Base-by-base conservation (phyloP, 805 yeast species). In the Scheffersomyces stipitis region DNA sequence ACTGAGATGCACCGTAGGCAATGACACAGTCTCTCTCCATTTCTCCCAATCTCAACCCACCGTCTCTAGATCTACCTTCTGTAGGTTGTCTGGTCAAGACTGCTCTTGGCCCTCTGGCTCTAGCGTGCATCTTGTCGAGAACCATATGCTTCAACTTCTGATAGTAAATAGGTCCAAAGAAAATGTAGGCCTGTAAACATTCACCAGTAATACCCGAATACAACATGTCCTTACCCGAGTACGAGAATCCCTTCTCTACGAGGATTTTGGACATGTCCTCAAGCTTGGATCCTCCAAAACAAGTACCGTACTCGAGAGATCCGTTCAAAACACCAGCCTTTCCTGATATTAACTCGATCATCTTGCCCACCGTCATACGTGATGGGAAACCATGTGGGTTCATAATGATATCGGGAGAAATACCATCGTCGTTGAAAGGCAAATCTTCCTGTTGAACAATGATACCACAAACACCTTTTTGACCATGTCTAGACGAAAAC, bases 1-100 rank as follows among this genome's bases (percentile, higher is more conserved):
- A 70, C 64, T 91, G 98, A 4, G 97, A 90, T 1, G 99, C 99
- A 56, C 99, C 99, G 55, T 93, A 93, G 1, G 99, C 99, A 66
- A 93, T 95, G 47, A 93, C 96, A 83, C 99, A 93, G 72, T 93
- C 99, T 67, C 99, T 85, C 64, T 93, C 99, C 99, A 93, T 93
- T 70, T 93, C 99, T 55, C 99, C 99, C 62, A 93, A 76, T 73
- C 99, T 83, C 60, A 93, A 76, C 60, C 99, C 99, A 78, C 99
- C 99, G 65, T 93, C 99, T 65, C 99, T 80, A 2, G 97, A 88
- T 65, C 99, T 80, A 76, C 99, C 99, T 65, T 93, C 99, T 0
- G 98, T 91, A 13, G 98, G 99, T 66, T 93, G 99, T 65, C 99
- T 81, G 7, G 99, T 93, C 41, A 93, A 73, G 9, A 93, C 98